These are phyloP conservation scores for Raffaelea ambrosiae DNA, from an alignment of 2,329 filamentous ascomycete species.

Conservation along the genomic window DNA sequence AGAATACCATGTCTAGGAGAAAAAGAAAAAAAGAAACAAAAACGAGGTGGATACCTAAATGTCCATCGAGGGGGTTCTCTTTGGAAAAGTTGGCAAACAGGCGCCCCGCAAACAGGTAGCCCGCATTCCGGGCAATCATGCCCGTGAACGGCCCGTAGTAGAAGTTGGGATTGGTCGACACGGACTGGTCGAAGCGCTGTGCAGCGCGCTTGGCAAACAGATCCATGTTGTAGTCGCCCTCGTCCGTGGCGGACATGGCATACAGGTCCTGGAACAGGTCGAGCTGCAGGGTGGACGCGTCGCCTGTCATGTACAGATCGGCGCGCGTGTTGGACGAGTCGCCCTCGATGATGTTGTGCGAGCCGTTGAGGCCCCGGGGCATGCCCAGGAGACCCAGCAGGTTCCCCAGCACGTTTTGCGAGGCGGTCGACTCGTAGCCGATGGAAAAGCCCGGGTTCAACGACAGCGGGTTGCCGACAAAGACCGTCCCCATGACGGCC, in stretches of 20 bases:
- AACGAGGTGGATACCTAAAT: not conserved
- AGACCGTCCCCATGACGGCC: constrained; percentile 36
- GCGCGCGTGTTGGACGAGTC: constrained; percentile 44
- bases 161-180: constrained; percentile 34
- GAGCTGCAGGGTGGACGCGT: constrained; percentile 43
- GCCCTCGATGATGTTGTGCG: constrained; percentile 47
- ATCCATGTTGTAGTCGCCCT: constrained; percentile 31
- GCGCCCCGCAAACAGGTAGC: constrained; percentile 33
- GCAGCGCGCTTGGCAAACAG: constrained; percentile 33
- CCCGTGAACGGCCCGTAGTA: constrained; percentile 37
- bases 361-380: constrained; percentile 38
- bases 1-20: no score
- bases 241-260: constrained; percentile 20
- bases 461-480: constrained; percentile 41
- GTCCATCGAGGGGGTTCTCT: constrained; percentile 15
- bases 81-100: constrained; percentile 34
- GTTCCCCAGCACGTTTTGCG: constrained; percentile 25
- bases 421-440: constrained; percentile 23
- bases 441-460: constrained; percentile 26
- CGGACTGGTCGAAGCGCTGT: constrained; percentile 35
- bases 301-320: constrained; percentile 42
- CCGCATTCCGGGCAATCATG: constrained; percentile 38
- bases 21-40: no score
- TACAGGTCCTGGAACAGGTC: constrained; percentile 40
- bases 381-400: constrained; percentile 33